Evolutionary conservation across 345 rosid species (phyloP).

Genomic region (Chamaenerion angustifolium): DNA sequence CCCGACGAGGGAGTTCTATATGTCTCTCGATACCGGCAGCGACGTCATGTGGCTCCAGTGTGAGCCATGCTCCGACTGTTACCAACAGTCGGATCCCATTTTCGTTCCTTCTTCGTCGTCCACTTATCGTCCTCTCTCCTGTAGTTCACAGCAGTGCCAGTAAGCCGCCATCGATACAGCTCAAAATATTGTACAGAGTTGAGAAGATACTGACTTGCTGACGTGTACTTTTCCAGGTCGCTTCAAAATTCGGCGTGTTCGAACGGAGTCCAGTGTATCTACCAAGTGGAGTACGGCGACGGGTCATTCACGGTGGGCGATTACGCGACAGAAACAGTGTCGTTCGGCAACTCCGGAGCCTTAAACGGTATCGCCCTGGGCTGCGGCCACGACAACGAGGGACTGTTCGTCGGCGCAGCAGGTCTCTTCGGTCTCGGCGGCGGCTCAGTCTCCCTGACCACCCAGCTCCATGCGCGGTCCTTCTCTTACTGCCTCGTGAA

Average conservation of each 20-base stretch:
- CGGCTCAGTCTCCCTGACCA: not conserved
- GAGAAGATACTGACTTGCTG: not conserved
- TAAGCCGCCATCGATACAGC: not conserved
- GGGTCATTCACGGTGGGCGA: conserved; percentile 3
- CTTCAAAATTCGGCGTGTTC: not conserved
- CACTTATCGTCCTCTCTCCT: conserved; percentile 9
- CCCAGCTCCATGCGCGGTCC: conserved; percentile 3
- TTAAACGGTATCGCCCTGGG: conserved; percentile 9
- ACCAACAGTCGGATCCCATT: conserved; percentile 4
- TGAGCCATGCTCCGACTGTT: conserved; percentile 4
- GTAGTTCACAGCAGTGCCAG: conserved; percentile 3
- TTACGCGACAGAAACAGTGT: conserved; percentile 9
- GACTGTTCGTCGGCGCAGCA: not conserved
- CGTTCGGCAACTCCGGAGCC: not conserved
- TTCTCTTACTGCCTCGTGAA: conserved; percentile 24
- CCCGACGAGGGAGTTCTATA: conserved; percentile 6
- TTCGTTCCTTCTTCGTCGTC: conserved; percentile 13
- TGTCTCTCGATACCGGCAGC: conserved; percentile 16
- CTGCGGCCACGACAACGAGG: conserved; percentile 9
- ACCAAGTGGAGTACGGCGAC: not conserved
- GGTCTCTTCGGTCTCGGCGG: conserved; percentile 13
- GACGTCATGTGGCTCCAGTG: conserved; percentile 9
- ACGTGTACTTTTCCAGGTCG: not conserved
- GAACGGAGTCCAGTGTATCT: conserved; percentile 1
- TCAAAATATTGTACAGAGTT: not conserved